Evolutionary conservation across 2,329 filamentous ascomycete genomes (phyloP).

Genomic region (Apiospora koreana): DNA sequence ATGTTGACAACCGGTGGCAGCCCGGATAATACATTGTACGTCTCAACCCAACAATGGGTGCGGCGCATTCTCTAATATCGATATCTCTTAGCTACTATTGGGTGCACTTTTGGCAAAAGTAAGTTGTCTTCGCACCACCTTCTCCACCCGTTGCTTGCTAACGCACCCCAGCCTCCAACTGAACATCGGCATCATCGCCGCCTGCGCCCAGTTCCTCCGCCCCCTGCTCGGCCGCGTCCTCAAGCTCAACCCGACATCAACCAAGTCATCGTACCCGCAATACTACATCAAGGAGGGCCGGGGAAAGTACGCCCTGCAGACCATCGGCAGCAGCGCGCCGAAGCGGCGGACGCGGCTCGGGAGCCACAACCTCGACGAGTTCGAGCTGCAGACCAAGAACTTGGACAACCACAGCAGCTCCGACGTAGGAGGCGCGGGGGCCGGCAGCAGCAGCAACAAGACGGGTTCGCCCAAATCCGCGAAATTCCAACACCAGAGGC

Average conservation of each 20-base stretch:
- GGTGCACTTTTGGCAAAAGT: constrained; percentile 4
- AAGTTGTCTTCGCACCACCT: not conserved
- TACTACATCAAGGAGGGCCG: not conserved
- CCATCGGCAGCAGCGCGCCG: not conserved
- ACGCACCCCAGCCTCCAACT: not conserved
- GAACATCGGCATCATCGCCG: not conserved
- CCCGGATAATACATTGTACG: not conserved
- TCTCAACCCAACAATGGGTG: too few relatives aligned
- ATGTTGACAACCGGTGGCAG: not conserved
- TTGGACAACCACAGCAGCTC: not conserved
- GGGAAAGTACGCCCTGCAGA: not conserved
- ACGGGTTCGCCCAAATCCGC: not conserved
- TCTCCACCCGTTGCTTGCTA: not conserved
- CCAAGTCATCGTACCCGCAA: not conserved
- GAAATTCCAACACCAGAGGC: too few relatives aligned
- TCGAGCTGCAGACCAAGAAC: constrained; percentile 2
- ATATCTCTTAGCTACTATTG: not conserved
- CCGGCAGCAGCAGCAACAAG: not conserved
- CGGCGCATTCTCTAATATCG: too few relatives aligned
- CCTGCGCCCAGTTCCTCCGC: not conserved
- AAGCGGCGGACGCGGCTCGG: not conserved
- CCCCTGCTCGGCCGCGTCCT: not conserved
- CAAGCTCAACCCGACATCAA: not conserved
- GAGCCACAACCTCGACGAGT: not conserved
- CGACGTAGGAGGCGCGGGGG: not conserved